These are phyloP conservation scores for Psilocybe azurescens DNA, from an alignment of 768 basidiomycete species.

Conservation along the genomic window DNA sequence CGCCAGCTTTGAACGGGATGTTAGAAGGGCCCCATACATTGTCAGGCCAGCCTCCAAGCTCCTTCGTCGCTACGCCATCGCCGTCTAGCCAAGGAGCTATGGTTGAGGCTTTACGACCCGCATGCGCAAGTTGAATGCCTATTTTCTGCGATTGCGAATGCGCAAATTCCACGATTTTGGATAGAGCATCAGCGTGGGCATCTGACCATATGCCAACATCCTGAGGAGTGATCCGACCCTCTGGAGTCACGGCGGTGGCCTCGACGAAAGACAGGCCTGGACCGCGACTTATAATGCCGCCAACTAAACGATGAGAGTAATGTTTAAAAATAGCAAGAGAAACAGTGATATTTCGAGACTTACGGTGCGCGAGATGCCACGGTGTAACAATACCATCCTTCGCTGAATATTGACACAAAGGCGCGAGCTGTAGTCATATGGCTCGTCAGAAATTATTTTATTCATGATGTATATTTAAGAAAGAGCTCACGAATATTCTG, in stretches of 20 bases:
- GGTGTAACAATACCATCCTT: constrained; percentile 54
- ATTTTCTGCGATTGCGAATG: constrained; percentile 73
- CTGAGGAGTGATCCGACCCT: constrained; percentile 66
- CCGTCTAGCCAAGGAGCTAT: constrained; percentile 62
- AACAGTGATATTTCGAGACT: constrained; percentile 25
- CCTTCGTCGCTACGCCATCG: constrained; percentile 33
- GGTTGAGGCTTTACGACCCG: constrained; percentile 74
- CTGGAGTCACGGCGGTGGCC: constrained; percentile 59
- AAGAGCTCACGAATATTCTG: constrained; percentile 49
- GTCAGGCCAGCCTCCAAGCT: constrained; percentile 56
- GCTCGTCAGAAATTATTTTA: neutral
- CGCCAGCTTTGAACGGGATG: constrained; percentile 46
- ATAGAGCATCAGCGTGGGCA: constrained; percentile 33
- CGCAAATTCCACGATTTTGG: constrained; percentile 68
- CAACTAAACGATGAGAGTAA: constrained; percentile 33
- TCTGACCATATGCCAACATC: constrained; percentile 69
- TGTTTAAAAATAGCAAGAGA: constrained; percentile 6
- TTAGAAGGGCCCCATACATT: constrained; percentile 63
- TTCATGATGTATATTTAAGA: neutral
- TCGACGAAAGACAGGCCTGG: constrained; percentile 66
- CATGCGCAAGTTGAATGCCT: constrained; percentile 80
- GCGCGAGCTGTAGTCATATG: constrained; percentile 46
- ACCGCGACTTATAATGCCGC: constrained; percentile 52
- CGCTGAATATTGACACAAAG: constrained; percentile 66
- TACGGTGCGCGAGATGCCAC: constrained; percentile 70